A percentile compares a stretch with the other conserved stretches of the same genome.
phyloP scores from a whole-genome alignment of 2,329 filamentous ascomycete species.

The Cryphonectria carpinicola region DNA sequence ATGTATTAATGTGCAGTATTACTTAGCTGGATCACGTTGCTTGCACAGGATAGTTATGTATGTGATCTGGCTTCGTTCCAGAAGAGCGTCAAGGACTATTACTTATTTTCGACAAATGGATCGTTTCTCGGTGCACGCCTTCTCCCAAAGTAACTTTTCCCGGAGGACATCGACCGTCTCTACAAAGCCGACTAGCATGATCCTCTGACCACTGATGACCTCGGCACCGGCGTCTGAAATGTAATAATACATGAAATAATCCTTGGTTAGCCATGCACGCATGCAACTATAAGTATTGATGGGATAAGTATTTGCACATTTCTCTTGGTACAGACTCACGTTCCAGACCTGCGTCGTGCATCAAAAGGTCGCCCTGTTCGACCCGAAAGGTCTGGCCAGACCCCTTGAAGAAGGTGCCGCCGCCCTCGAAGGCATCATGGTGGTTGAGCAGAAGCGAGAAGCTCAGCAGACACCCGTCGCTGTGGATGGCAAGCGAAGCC shows the following conservation, averaged over 20 bases:
- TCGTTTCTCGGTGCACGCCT: constrained; percentile 4
- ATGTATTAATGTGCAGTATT: not conserved
- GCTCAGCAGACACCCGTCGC: constrained; percentile 25
- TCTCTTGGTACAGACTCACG: constrained; percentile 16
- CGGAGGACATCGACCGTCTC: constrained; percentile 27
- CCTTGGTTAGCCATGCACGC: not conserved
- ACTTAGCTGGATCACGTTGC: not conserved
- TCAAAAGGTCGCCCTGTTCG: constrained; percentile 26
- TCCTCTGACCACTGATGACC: constrained; percentile 23
- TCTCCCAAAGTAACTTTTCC: constrained; percentile 24
- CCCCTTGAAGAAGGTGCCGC: constrained; percentile 27
- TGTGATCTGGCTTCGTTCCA: not conserved
- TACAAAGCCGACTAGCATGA: constrained; percentile 28
- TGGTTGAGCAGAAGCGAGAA: constrained; percentile 27
- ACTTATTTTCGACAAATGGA: not conserved
- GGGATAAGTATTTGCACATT: not conserved
- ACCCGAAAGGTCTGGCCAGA: constrained; percentile 22
- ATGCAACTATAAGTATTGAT: not conserved
- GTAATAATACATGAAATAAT: not conserved
- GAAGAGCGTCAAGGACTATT: not conserved
- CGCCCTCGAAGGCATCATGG: constrained; percentile 23
- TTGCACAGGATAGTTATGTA: not conserved
- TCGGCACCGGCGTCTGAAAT: constrained; percentile 23
- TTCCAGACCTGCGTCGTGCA: constrained; percentile 28
- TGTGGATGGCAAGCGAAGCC: constrained; percentile 27